Base-by-base conservation (phyloP, 495 filamentous ascomycete species). In the Daldinia decipiens region DNA sequence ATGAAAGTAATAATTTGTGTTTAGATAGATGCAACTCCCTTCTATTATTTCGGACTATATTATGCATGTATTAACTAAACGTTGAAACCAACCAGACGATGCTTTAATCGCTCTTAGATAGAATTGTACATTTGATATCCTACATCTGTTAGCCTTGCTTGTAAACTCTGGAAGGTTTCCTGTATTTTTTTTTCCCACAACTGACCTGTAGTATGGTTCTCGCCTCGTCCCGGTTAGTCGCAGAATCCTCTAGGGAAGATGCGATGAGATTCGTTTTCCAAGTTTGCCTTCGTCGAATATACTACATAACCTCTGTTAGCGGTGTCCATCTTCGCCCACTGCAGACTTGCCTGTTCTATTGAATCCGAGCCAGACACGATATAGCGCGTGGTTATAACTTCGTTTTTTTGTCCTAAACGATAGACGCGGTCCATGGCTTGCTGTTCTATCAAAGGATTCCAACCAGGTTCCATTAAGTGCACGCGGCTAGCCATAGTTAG, bases 371-470 rank as follows among this genome's bases (percentile, higher is more conserved):
- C 59, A 31, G 66, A 58, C 0, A 69, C 54, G 31, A 69, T 38
- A 66, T 84, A 86, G 1, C 79, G 74, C 2, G 73, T 78, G n/a
- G 81, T 73, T n/a, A 64, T 62, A 4, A 86, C 82, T 13, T 78
- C 57, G 29, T 74, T 78, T 15, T 68, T 65, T 58, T 85, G 83
- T 1, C 82, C 82, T 7, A 86, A 76, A 11, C 83, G 71, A 26
- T 81, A 47, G n/a, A 78, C 74, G 50, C 83, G 76, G 6, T 72
- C 75, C 40, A 84, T 77, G 4, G 84, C 84, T 68, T 86, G 84
- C 31, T 76, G 74, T 62, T 86, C 83, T 9, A 85, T 74, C 55
- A 76, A 77, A 4, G 84, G 84, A 57, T 86, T 85, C 83, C 82
- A 86, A 64, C 84, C 79, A 11, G 81, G 83, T 39, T 86, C 83